Base-by-base conservation (phyloP, 2,329 filamentous ascomycete genomes). In the Colletotrichum phormii region DNA sequence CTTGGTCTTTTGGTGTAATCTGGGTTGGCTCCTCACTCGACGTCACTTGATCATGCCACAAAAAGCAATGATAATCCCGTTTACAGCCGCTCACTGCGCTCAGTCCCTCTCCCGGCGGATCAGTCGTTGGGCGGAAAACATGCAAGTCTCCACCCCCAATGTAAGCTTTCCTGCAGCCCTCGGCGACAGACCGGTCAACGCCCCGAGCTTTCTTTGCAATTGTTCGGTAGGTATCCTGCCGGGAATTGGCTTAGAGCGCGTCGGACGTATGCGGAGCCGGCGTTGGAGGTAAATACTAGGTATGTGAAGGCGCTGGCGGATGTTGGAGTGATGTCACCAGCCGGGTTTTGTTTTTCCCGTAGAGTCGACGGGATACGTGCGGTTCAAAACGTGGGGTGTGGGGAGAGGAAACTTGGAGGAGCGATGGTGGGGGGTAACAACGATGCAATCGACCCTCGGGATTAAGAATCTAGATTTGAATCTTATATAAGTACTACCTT, bases 81-180 rank as follows among this genome's bases (percentile, higher is more conserved):
- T 46, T 31, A 54, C 46, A 24, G 58, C 46, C 49, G 33, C 42
- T 22, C 42, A 31, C 42, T 51, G 42, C 8, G 42, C 42, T 49
- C 15, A 49, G 42, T 49, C 42, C 42, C 33, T 63, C 29, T 53
- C 51, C 26, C 22, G 24, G 58, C 60, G 65, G 65, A 67, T 61
- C 58, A 29, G 33, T 4, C 33, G 42, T 42, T 62, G 29, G 49
- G 42, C 7, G 3, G 18, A 49, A 18, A 49, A n/a, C 49, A 15
- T 42, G 13, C 31, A 26, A 46, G 58, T n/a, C 58, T 15, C 49
- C 62, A 54, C 49, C 15, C 33, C 22, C 33, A 55, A 35, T 54
- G 22, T 24, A 54, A 54, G 46, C 62, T 62, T 62, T 62, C 37
- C 67, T 65, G 53, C 67, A 69, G 24, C 53, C 37, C 53, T 69